Evolutionary conservation across 1,284 basidiomycete species (phyloP).

Genomic region (Puccinia coronata): DNA sequence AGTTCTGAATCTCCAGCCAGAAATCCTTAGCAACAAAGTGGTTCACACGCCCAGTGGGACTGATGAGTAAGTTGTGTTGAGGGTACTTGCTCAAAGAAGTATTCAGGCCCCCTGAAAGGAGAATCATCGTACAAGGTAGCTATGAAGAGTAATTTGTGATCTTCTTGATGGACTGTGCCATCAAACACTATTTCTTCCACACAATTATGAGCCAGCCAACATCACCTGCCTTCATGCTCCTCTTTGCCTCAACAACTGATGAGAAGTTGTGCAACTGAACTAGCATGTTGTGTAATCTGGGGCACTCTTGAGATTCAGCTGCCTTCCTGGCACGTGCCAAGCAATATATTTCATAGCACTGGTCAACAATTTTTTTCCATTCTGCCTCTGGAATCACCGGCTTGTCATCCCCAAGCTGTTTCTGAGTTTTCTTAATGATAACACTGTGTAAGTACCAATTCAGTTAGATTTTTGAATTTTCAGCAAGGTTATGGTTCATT

Average conservation of each 20-base stretch:
- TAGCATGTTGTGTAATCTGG: slow-evolving; percentile 1
- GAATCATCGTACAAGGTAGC: slow-evolving; percentile 6
- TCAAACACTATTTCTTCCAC: slow-evolving; percentile 33
- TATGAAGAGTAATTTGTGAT: slow-evolving; percentile 19
- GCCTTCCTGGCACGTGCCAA: background rate
- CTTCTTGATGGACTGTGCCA: slow-evolving; percentile 28
- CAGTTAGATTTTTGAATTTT: background rate
- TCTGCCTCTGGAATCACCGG: too few species aligned
- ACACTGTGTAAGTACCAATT: background rate
- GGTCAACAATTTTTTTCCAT: slow-evolving; percentile 1
- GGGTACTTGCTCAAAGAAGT: slow-evolving; percentile 3
- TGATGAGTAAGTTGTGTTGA: slow-evolving; percentile 1
- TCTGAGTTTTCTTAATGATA: background rate
- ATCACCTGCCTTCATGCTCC: slow-evolving; percentile 27
- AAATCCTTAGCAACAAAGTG: slow-evolving; percentile 32
- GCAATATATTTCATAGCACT: background rate
- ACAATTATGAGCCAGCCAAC: slow-evolving; percentile 21
- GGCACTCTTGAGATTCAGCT: background rate
- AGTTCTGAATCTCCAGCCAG: slow-evolving; percentile 31
- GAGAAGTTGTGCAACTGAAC: slow-evolving; percentile 23
- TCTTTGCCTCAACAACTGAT: slow-evolving; percentile 24
- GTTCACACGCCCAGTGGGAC: background rate
- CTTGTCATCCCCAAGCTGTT: too few species aligned
- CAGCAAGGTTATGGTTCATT: background rate
- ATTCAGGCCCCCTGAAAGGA: background rate